Evolutionary conservation across 768 basidiomycete genomes (phyloP), one percentile per base, ranked within the genome.

Genomic region (Collybia mongolica): DNA sequence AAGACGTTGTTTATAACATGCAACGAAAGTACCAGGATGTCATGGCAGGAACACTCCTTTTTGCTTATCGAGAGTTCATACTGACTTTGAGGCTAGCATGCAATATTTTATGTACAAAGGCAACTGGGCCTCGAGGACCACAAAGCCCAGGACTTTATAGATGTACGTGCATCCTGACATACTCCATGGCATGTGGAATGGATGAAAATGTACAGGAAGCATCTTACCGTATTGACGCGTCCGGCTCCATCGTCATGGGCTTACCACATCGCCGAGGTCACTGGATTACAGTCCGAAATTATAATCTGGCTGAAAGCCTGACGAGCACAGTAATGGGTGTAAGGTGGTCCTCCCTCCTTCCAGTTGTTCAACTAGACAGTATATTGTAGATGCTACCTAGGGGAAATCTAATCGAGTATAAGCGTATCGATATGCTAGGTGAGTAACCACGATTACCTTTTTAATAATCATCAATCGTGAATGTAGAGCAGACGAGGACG

Each of bases 141-240:
- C 2, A 66, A 72, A 49, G 58, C 71, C 5, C 77, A 78, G 52
- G 76, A 79, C 53, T 77, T 77, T 49, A 66, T 79, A 5, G 76
- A 72, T 61, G 77, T 75, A 49, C 3, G 56, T 60, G n/a, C 14
- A 1, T 18, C 24, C 24, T 26, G 24, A n/a, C 18, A 8, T 37
- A 3, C 6, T 6, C 17, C 12, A 3, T 46, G 26, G 32, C 42
- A 19, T 24, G 3, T 42, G 39, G 47, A 40, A 45, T 22, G 37
- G 6, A 28, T 39, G 19, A 42, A n/a, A 20, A 20, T 11, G 12
- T 36, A n/a, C n/a, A 79, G 76, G 65, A 64, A 43, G 68, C 76
- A 5, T 66, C 65, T n/a, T 71, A 68, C 41, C 62, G 74, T 24
- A 68, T 79, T 3, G 70, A 74, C 51, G 69, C 64, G 4, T 65